Base-by-base conservation (phyloP, 1,284 basidiomycete species). In the Ustilago crameri region DNA sequence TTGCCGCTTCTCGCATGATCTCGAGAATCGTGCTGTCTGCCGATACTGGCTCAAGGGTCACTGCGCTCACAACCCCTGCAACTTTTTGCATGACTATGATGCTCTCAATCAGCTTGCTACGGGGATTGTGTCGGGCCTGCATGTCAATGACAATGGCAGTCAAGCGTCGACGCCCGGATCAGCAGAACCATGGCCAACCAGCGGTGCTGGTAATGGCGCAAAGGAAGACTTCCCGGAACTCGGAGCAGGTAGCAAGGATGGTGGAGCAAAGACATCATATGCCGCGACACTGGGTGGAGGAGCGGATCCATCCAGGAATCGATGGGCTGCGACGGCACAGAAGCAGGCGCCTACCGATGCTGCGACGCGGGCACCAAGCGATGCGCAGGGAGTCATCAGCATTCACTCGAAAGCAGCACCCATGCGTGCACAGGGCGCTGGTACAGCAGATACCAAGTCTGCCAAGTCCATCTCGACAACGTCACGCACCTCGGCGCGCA, bases 1-100 rank as follows among this genome's bases (percentile, higher is more conserved):
- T 85, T 98, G 96, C 85, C 90, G 95, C 62, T 99, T 98, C 86
- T 84, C 82, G 30, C 85, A 85, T 56, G 84, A 85, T 40, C 73
- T 85, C 14, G 80, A 82, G 51, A 63, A 53, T 35, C 82, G 83
- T 38, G 95, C 95, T 0, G 85, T 97, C 22, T 98, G 93, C 84
- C 91, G 95, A 32, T 98, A 98, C 86, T 99, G 95, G 95, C 87
- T 99, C 40, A 89, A 94, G 49, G 95, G 95, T 4, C 94, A 93
- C 91, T 78, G 82, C 67, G 65, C 79, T 2, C 76, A 75, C 41
- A 78, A 81, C 35, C 80, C 80, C 7, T 82, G 82, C 68, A 69
- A 74, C 18, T 82, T 84, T 49, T 44, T 82, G 65, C 81, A 82
- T 47, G 78, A 82, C 51, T 76, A 74, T 23, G 82, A 75, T 41